Base-by-base conservation (phyloP, 2,329 filamentous ascomycete species). In the Albifimbria verrucaria region DNA sequence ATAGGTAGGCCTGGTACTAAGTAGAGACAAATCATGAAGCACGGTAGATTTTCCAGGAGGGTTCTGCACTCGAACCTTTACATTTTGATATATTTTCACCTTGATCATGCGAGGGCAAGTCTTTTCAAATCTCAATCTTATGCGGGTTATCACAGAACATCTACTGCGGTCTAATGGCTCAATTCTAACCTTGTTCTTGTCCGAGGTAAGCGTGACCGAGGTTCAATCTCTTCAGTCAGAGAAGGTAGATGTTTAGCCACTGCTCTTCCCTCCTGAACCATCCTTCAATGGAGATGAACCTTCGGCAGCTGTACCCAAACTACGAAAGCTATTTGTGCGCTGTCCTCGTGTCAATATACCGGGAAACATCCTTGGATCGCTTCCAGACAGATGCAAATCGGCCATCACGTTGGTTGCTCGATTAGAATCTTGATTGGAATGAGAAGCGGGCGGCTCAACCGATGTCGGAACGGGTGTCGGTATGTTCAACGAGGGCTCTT, bases 351-450 rank as follows among this genome's bases (percentile, higher is more conserved):
- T 76, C 44, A 91, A 79, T 26, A 92, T 79, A 0, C 88, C 88
- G 0, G 89, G 89, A 58, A 90, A 89, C 57, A 90, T 83, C 57
- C 78, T 80, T 11, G 87, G 88, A 66, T 90, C 87, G 48, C 74
- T 78, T 3, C 79, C 82, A 12, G 77, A 80, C 11, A 83, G 64
- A 58, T 82, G 77, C 51, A 73, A 59, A 55, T 79, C 73, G 46
- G 71, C 66, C 59, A 71, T 65, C 25, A 67, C 62, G 50, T 77
- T 71, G 7, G 32, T 39, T 39, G 32, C 18, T 39, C 32, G 32
- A 6, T 12, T 17, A 39, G 32, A 6, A 15, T 39, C 32, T 17
- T n/a, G 32, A 39, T 12, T 12, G 11, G 32, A 39, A 12, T 39
- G 32, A 17, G 32, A 6, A 39, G 12, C 18, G 18, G 32, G 32